These are phyloP conservation scores for Clarireedia monteithiana DNA, from an alignment of 2,329 filamentous ascomycete species.

Conservation along the genomic window DNA sequence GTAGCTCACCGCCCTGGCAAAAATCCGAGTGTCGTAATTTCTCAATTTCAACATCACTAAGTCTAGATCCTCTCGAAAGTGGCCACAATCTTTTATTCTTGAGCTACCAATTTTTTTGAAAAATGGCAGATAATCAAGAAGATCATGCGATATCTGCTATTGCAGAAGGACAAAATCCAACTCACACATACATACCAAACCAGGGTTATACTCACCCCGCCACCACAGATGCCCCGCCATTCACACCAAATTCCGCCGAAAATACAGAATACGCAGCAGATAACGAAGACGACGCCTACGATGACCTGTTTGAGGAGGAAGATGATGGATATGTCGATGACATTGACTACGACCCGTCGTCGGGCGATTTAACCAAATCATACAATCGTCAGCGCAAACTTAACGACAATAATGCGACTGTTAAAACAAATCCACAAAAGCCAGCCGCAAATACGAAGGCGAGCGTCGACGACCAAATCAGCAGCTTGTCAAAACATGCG, in stretches of 20 bases:
- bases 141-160: slow-evolving; percentile 18
- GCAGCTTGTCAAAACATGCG: slow-evolving; percentile 76
- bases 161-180: slow-evolving; percentile 38
- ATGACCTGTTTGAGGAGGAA: slow-evolving; percentile 47
- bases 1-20: slow-evolving; percentile 5
- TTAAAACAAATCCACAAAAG: slow-evolving; percentile 68
- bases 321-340: slow-evolving; percentile 55
- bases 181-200: slow-evolving; percentile 41
- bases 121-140: slow-evolving; percentile 15
- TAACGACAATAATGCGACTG: slow-evolving; percentile 41
- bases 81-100: not conserved
- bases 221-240: slow-evolving; percentile 28
- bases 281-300: slow-evolving; percentile 36
- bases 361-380: slow-evolving; percentile 70
- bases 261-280: slow-evolving; percentile 29
- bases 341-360: slow-evolving; percentile 46
- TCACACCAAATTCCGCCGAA: slow-evolving; percentile 25
- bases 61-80: not conserved
- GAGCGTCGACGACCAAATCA: slow-evolving; percentile 80
- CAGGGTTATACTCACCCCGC: slow-evolving; percentile 37
- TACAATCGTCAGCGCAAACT: slow-evolving; percentile 74
- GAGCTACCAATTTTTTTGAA: not conserved
- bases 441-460: slow-evolving; percentile 72
- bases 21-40: slow-evolving; percentile 4
- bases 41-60: not conserved